Conservation (phyloP, 1,284 basidiomycete genomes). For the Trametes sp. region DNA sequence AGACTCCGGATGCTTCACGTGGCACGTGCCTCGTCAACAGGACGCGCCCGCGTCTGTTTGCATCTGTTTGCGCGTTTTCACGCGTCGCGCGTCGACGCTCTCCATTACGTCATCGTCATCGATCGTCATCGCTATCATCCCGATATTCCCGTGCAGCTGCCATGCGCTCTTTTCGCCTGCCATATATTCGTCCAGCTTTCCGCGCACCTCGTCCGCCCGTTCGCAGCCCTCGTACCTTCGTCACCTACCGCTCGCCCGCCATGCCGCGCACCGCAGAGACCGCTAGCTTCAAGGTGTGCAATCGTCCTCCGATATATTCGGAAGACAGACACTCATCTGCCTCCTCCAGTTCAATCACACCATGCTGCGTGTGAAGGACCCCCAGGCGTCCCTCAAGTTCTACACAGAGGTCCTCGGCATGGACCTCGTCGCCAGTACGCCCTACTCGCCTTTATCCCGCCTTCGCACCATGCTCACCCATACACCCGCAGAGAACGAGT, state of each 20-base stretch:
- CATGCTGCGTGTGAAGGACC: constrained; percentile 92
- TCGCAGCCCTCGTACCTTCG: constrained; percentile 12
- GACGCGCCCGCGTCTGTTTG: constrained; percentile 36
- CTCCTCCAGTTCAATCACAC: constrained; percentile 82
- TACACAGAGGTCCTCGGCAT: constrained; percentile 89
- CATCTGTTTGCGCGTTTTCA: constrained; percentile 29
- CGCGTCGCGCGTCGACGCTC: constrained; percentile 31
- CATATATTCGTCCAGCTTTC: not conserved
- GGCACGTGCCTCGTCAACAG: constrained; percentile 29
- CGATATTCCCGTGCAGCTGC: not conserved
- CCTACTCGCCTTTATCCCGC: constrained; percentile 5
- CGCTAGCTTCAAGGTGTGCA: constrained; percentile 64
- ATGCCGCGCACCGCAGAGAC: constrained; percentile 76
- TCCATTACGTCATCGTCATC: constrained; percentile 17
- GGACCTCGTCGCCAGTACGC: constrained; percentile 75
- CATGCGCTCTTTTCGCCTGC: not conserved
- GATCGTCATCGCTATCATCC: constrained; percentile 12
- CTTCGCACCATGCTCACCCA: not conserved
- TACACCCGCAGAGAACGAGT: constrained; percentile 53
- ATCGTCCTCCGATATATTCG: not conserved
- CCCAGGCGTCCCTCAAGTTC: constrained; percentile 78
- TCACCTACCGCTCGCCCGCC: constrained; percentile 25
- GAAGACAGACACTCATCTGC: not conserved
- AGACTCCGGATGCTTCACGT: constrained; percentile 24
- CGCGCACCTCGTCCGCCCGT: not conserved